phyloP scores from a whole-genome alignment of 768 basidiomycete species.

The Mycena indigotica region DNA sequence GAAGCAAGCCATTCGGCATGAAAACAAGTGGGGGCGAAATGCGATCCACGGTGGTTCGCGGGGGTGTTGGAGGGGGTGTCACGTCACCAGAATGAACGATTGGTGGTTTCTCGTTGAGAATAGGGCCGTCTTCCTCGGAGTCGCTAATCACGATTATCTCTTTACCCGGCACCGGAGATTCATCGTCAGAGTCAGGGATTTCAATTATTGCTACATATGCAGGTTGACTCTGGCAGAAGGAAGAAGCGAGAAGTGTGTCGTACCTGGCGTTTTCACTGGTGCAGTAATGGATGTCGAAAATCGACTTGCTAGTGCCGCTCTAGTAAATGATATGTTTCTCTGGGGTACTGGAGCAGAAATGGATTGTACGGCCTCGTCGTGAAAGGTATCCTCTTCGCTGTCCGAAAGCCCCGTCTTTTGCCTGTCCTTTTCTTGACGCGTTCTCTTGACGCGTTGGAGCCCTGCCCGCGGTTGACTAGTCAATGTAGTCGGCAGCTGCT shows the following conservation, averaged over 20 bases:
- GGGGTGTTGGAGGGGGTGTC: neutral
- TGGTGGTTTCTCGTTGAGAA: neutral
- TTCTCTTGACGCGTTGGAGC: conserved; percentile 6
- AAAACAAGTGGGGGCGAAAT: neutral
- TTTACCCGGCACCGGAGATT: neutral
- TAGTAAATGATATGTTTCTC: neutral
- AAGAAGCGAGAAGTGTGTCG: neutral
- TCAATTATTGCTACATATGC: neutral
- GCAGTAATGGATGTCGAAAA: neutral
- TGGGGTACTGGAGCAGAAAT: conserved; percentile 13
- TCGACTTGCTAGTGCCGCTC: conserved; percentile 1
- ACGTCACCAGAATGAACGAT: neutral
- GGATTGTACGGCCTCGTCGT: conserved; percentile 1
- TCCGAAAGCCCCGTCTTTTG: conserved; percentile 3
- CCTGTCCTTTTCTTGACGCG: conserved; percentile 10
- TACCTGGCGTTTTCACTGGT: neutral
- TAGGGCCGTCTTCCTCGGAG: neutral
- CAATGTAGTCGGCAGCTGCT: neutral
- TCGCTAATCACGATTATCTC: neutral
- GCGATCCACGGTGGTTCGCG: neutral
- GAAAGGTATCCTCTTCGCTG: neutral
- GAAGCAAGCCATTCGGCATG: neutral
- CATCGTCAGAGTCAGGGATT: conserved; percentile 17
- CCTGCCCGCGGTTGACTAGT: neutral
- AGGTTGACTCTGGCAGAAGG: neutral